Base-by-base conservation (phyloP, 257 asterid genomes). In the Echium plantagineum region DNA sequence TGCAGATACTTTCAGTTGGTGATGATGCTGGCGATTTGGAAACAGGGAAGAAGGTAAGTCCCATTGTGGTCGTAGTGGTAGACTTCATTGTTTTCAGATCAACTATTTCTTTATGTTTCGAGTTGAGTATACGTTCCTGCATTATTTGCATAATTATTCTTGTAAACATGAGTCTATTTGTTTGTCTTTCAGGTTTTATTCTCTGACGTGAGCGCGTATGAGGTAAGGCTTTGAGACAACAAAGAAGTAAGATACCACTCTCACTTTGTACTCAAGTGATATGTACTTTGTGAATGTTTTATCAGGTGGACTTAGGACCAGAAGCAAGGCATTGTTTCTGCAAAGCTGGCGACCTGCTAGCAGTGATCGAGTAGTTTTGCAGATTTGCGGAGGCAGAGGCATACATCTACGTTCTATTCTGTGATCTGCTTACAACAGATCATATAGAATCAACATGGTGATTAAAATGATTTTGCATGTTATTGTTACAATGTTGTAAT, bases 221-320 rank as follows among this genome's bases (percentile, higher is more conserved):
- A 90, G 96, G 97, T 87, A 80, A 19, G 82, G 17, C 49, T 10
- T 42, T 5, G 2, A 42, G 4, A 42, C 49, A 42, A 42, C 49
- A 10, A 1, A 12, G 16, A 42, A 42, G 17, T 19, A 21, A 19
- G 48, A 57, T 64, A 5, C 21, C 10, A 21, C 52, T 15, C 32
- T 9, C 15, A n/a, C 0, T n/a, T n/a, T 54, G 12, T 59, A 9
- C 30, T 31, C 24, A 21, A 15, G 1, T 65, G 18, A 52, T 28
- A 35, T 20, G 21, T 64, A 1, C 51, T 7, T 51, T 61, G 31
- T 58, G 28, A 22, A 15, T 28, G 12, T 68, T 19, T 17, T 59
- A 56, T 59, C 77, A 89, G 97, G 85, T 89, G 62, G 94, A 86
- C 58, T 80, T 89, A 88, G 97, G 97, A 57, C 69, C 86, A 0